A percentile compares a stretch with the other conserved stretches of the same genome.
phyloP scores from a whole-genome alignment of 257 asterid genomes.

The Solanum paucissectum region DNA sequence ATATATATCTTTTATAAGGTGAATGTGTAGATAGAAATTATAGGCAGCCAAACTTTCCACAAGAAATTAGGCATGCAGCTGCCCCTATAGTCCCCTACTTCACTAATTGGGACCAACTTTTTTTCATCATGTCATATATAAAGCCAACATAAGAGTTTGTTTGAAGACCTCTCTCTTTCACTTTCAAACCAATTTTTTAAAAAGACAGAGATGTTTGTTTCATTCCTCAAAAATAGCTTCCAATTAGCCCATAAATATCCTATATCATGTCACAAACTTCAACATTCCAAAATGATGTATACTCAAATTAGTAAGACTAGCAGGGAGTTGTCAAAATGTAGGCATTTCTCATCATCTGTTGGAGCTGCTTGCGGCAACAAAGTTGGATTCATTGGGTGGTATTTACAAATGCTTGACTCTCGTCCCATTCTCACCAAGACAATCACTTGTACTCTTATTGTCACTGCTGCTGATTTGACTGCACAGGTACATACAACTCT shows the following conservation, averaged over 20 bases:
- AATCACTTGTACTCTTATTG: slow-evolving; percentile 59
- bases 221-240: neutral
- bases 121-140: neutral
- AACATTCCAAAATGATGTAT: neutral
- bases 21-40: neutral
- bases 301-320: slow-evolving; percentile 12
- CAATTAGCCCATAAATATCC: neutral
- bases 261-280: neutral
- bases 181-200: neutral
- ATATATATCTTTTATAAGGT: too few relatives aligned
- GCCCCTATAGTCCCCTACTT: neutral
- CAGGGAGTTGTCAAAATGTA: neutral
- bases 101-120: neutral
- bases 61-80: neutral
- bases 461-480: slow-evolving; percentile 74
- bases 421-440: slow-evolving; percentile 75
- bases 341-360: slow-evolving; percentile 6
- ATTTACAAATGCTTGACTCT: slow-evolving; percentile 43
- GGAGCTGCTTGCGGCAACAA: neutral
- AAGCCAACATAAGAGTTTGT: neutral
- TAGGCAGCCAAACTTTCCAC: neutral
- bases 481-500: slow-evolving; percentile 10
- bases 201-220: neutral
- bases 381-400: slow-evolving; percentile 51
- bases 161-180: neutral